Base-by-base conservation (phyloP, 352 stramenopile species). In the Globisporangium cystogenes region DNA sequence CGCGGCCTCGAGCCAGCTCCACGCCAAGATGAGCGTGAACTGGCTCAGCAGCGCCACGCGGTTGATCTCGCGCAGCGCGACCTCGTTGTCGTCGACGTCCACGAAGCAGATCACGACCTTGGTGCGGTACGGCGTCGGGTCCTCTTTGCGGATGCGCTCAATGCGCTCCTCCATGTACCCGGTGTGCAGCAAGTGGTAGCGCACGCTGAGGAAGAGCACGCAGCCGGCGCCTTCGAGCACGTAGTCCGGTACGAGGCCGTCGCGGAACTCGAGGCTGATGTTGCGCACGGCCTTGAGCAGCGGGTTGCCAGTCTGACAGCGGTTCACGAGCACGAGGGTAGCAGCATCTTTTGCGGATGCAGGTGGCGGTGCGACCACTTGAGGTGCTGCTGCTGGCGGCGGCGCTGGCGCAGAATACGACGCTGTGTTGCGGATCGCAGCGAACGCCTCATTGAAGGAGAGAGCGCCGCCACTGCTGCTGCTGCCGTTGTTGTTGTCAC, bases 41-140 rank as follows among this genome's bases (percentile, higher is more conserved):
- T 95, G 79, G 52, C 93, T 93, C 42, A 89, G 64, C 37, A 98
- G 75, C 27, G 89, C 74, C 21, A 98, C 67, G 53, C 92, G 85
- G 67, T 98, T 98, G 47, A 99, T 83, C 55, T 97, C 83, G 18
- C 89, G 72, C 48, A 99, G 74, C 11, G 88, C 71, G 37, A 87
- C 81, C 37, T 96, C 78, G 68, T 96, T 98, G 69, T 99, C 93
- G 55, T 98, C 87, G 29, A 98, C 82, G 63, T 99, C 96, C 7
- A 99, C 95, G 27, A 97, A 72, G 51, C 93, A 97, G 18, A 99
- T 67, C 27, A 99, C 70, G n/a, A 98, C 59, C 20, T 94, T 82
- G 16, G 93, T 81, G 48, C 85, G 80, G 70, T 96, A 96, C 27
- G 64, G 76, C 14, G 76, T 74, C 14, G 67, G 60, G 44, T 87